Evolutionary conservation across 2,329 filamentous ascomycete species (phyloP), one percentile per base, ranked within the genome.

Genomic region (Beauveria scarabaeidicola): DNA sequence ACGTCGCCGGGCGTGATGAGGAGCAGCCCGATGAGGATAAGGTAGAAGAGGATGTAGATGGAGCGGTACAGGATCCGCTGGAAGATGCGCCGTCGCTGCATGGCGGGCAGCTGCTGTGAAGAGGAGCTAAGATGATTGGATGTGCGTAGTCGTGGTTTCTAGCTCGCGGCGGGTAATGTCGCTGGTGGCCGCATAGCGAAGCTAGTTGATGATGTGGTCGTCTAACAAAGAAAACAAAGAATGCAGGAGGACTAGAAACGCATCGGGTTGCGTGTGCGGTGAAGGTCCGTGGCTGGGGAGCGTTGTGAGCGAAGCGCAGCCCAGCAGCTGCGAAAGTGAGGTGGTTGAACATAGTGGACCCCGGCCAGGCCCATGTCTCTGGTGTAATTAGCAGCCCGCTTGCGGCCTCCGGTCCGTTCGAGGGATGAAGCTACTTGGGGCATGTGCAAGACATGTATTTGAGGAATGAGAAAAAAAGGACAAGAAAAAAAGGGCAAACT

Each of bases 1-100:
- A 86, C 78, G 68, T 97, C 91, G 69, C 81, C 86, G 1, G 92
- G 92, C 0, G 90, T 90, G 65, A 95, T 80, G 68, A 93, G 80
- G 46, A 96, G 80, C 59, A 97, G 81, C 59, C 82, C 80, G 66
- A 90, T 72, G 40, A 92, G 83, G 66, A 95, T 70, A 67, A 93
- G 73, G 71, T 87, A 87, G 68, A 97, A 80, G 67, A 91, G 73
- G 61, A 86, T 83, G 73, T 96, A 97, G 65, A 87, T 81, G 52
- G 84, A 84, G 69, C 82, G 86, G 77, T 96, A 96, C 75, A 92
- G 84, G 72, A 96, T 85, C 70, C 86, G 85, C 48, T 52, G 56
- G 25, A 58, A 19, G 10, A 52, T 52, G n/a, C 13, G 48, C 23
- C 56, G 56, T 36, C 40, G 38, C 23, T 50, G 72, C 74, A 78